These are phyloP conservation scores for Solanum ahanhuiri DNA, from an alignment of 257 asterid genomes.

Conservation along the genomic window DNA sequence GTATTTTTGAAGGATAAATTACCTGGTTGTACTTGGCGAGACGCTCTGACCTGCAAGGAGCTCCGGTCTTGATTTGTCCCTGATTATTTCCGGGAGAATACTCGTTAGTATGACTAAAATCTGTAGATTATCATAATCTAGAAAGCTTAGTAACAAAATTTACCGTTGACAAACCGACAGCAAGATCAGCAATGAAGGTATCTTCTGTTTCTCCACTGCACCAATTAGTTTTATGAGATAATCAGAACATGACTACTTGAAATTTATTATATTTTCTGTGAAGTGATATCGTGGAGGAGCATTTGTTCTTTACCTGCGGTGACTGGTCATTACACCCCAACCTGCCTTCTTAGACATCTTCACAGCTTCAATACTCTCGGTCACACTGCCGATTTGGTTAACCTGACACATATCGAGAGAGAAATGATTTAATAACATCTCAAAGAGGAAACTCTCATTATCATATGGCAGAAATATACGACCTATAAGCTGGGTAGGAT, in stretches of 20 bases:
- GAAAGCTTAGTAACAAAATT: not conserved
- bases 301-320: conserved; percentile 55
- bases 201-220: conserved; percentile 98
- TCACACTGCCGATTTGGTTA: conserved; percentile 96
- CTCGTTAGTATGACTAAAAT: not conserved
- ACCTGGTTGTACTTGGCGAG: conserved; percentile 98
- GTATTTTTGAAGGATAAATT: not conserved
- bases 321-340: conserved; percentile 99
- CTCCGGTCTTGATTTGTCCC: conserved; percentile 99
- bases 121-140: not conserved
- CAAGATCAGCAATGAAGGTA: conserved; percentile 95
- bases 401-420: conserved; percentile 30
- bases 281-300: not conserved
- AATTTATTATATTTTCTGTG: not conserved
- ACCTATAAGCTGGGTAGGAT: not conserved
- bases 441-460: not conserved
- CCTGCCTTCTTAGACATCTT: conserved; percentile 94
- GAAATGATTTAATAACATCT: not conserved
- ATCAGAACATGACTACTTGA: not conserved
- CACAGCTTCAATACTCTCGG: conserved; percentile 97
- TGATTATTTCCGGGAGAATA: conserved; percentile 10
- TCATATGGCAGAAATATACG: not conserved
- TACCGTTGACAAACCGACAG: conserved; percentile 96
- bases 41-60: conserved; percentile 98
- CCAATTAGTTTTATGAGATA: not conserved